A percentile compares a stretch with the other conserved stretches of the same genome.
Conservation (phyloP, 768 basidiomycete genomes). For the Lentinula sp. region DNA sequence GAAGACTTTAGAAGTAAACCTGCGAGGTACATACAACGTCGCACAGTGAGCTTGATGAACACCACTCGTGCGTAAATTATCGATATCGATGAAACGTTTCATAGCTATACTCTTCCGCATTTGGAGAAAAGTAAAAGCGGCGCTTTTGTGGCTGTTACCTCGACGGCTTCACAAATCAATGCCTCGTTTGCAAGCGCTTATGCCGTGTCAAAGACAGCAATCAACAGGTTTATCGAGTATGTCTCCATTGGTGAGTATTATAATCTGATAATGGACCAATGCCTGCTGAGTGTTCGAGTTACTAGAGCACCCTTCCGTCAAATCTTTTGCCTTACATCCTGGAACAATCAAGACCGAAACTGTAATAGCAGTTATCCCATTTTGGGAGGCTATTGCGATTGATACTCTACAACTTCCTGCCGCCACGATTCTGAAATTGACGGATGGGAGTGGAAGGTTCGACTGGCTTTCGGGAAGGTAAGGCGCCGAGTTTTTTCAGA, state of each 20-base stretch:
- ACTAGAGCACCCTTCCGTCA: conserved; percentile 7
- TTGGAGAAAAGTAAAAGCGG: conserved; percentile 9
- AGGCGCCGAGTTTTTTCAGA: not conserved
- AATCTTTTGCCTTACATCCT: conserved; percentile 10
- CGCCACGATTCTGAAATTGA: conserved; percentile 13
- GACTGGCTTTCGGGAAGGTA: conserved; percentile 16
- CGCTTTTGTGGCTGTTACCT: conserved; percentile 8
- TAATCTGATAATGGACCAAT: too few species aligned
- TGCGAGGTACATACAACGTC: conserved; percentile 15
- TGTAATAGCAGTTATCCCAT: conserved; percentile 4
- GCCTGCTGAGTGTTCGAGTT: too few species aligned
- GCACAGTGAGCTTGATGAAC: conserved; percentile 10
- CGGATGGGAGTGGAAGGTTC: conserved; percentile 12
- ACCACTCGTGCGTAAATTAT: not conserved
- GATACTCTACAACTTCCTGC: conserved; percentile 14
- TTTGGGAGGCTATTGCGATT: conserved; percentile 3
- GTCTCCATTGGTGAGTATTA: conserved; percentile 1
- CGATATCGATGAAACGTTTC: not conserved
- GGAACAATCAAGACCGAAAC: conserved; percentile 8
- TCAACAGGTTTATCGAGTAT: conserved; percentile 9
- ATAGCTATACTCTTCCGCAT: conserved; percentile 8
- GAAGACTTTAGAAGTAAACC: conserved; percentile 15
- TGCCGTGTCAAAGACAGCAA: conserved; percentile 8
- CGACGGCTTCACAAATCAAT: conserved; percentile 8
- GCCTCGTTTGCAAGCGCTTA: conserved; percentile 11